Evolutionary conservation across 108 stramenopile genomes (phyloP).

Genomic region (Tribonema minus): DNA sequence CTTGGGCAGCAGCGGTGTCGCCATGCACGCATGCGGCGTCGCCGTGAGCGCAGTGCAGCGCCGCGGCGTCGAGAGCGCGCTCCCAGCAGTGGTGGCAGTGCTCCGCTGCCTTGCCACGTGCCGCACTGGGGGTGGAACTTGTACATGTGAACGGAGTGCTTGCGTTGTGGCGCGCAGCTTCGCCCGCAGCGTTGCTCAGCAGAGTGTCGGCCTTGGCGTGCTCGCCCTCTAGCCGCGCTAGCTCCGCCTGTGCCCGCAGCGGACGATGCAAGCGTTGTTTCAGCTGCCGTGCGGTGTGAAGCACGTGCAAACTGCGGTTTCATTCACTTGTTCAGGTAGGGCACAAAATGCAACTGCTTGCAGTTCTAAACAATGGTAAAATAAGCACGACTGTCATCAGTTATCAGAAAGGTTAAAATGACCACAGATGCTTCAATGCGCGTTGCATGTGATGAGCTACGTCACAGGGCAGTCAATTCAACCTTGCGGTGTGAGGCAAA

Average conservation of each 20-base stretch:
- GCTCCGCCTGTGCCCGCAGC: not conserved
- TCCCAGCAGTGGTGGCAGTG: constrained; percentile 4
- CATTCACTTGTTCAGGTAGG: too few species aligned
- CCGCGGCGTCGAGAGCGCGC: constrained; percentile 3
- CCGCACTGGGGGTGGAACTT: not conserved
- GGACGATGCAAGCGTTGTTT: too few species aligned
- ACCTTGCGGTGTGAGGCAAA: too few species aligned
- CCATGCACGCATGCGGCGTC: not conserved
- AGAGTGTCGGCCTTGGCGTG: not conserved
- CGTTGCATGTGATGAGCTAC: too few species aligned
- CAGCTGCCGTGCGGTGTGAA: too few species aligned
- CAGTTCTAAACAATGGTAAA: too few species aligned
- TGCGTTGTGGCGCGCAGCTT: not conserved
- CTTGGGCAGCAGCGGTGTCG: not conserved
- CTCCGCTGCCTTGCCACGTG: not conserved
- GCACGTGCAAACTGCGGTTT: too few species aligned
- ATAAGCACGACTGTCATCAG: too few species aligned
- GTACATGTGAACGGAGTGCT: not conserved
- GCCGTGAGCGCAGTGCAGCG: constrained; percentile 2
- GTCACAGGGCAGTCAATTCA: too few species aligned
- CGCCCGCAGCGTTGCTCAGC: not conserved
- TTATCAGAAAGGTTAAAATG: too few species aligned
- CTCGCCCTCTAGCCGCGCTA: not conserved
- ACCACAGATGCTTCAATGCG: too few species aligned
- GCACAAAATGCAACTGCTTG: too few species aligned